Base-by-base conservation (phyloP, 495 filamentous ascomycete genomes). In the Penicillium coffeae region DNA sequence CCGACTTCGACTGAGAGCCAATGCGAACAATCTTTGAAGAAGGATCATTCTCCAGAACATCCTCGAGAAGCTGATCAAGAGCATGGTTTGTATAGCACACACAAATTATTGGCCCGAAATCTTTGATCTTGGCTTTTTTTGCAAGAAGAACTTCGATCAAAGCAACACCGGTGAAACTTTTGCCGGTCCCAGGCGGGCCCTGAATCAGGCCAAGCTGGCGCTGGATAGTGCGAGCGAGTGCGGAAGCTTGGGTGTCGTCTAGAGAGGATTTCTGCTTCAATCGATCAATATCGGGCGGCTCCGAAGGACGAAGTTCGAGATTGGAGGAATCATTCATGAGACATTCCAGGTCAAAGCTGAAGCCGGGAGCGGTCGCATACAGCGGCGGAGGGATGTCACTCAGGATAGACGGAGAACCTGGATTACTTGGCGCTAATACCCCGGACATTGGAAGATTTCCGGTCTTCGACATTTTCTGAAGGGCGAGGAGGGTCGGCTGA, bases 181-280 rank as follows among this genome's bases (percentile, higher is more conserved):
- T 54, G 2, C 51, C 51, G 2, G 51, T 54, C 0, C 51, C 52
- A 3, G 52, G 52, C 30, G 52, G 52, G 13, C 52, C 52, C 42
- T 55, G 47, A 9, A 47, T 55, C 1, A 48, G 37, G 3, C 35
- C 45, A 37, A 89, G 51, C 3, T 66, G 65, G 3, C 75, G 71
- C 1, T 69, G 74, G 3, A 94, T 66, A 13, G 80, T 69, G 21
- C 73, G 58, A 2, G 86, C 57, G 13, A 88, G 60, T 3, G 83
- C 79, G 0, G 58, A 35, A 12, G 75, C 74, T 58, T 94, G 85
- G 0, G 71, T 74, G 20, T 71, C 51, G 48, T 88, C 85, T 1
- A 87, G 75, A 3, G 59, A 72, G 1, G 81, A 75, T 34, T 63
- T 50, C 3, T 60, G 45, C n/a, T 56, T 50, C 10, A 86, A 60